Evolutionary conservation across 1,284 basidiomycete genomes (phyloP), one percentile per base, ranked within the genome.

Genomic region (Pseudozyma sp.): DNA sequence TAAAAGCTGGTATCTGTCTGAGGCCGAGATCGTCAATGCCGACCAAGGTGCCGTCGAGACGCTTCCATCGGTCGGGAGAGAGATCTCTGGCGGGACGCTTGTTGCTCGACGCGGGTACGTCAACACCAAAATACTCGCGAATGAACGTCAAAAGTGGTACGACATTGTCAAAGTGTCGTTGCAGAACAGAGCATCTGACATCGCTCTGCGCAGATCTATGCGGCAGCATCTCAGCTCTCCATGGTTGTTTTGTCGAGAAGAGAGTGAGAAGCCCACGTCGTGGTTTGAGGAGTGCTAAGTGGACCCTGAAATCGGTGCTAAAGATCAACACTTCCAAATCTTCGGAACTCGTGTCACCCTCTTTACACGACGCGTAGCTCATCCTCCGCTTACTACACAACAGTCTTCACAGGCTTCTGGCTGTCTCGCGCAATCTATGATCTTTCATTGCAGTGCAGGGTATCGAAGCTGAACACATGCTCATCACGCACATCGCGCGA

Each of bases 141-240:
- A 66, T 11, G 34, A 66, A 63, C 55, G 40, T 55, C 16, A 55
- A 49, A 8, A 71, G 52, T 17, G 63, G 55, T 8, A 46, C 10
- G 40, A 71, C 63, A 3, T 55, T 24, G 31, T 35, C 37, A 34
- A 61, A 70, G 42, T 70, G 62, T 35, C 62, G 62, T 11, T 35
- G 37, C 7, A 70, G 62, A 16, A 70, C 58, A 16, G 62, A 61
- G 47, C 54, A 56, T 35, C 35, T 34, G 4, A 45, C 47, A 9
- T 60, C 62, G n/a, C 42, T 35, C 13, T 4, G 4, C 16, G 11
- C 6, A n/a, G 37, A 13, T 17, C 33, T 33, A 19, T 16, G 17
- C 6, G n/a, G 24, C 14, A 29, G 44, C 57, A 57, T 64, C 30
- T 14, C 33, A 30, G 39, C 48, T 47, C 13, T 24, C 30, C 56